These are phyloP conservation scores for Pseudogymnoascus sp. DNA, from an alignment of 2,329 filamentous ascomycete species.

Conservation along the genomic window DNA sequence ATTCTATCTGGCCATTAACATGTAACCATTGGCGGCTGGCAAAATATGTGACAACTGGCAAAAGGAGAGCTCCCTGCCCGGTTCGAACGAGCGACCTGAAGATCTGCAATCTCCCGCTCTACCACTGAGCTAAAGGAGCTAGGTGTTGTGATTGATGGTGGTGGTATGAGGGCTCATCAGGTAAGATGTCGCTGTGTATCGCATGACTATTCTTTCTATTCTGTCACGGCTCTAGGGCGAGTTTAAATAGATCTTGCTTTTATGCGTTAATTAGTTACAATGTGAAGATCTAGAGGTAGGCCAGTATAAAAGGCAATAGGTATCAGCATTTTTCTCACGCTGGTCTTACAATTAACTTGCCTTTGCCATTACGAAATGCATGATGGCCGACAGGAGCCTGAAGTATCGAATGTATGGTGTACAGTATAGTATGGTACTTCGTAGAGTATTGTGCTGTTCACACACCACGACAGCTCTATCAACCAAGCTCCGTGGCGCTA, in stretches of 20 bases:
- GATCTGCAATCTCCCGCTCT: constrained; percentile 12
- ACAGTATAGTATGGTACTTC: background rate
- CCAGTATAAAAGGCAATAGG: background rate
- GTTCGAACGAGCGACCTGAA: constrained; percentile 11
- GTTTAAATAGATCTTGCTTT: background rate
- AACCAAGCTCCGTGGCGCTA: background rate
- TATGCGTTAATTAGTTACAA: background rate
- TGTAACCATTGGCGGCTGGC: too few relatives aligned
- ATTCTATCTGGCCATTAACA: background rate
- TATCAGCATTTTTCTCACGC: background rate
- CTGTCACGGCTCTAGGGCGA: background rate
- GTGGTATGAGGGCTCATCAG: background rate
- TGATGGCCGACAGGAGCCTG: background rate
- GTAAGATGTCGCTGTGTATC: background rate
- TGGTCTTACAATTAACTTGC: background rate
- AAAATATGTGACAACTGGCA: background rate
- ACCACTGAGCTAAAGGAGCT: constrained; percentile 12
- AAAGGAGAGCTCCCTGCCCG: constrained; percentile 9
- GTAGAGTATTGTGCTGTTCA: background rate
- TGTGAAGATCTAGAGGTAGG: background rate
- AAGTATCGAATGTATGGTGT: background rate
- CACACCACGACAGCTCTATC: background rate
- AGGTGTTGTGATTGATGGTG: background rate
- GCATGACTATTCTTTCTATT: background rate
- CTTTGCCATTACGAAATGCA: background rate